phyloP scores from a whole-genome alignment of 2,329 filamentous ascomycete genomes.

The Stagonosporopsis rhizophila region DNA sequence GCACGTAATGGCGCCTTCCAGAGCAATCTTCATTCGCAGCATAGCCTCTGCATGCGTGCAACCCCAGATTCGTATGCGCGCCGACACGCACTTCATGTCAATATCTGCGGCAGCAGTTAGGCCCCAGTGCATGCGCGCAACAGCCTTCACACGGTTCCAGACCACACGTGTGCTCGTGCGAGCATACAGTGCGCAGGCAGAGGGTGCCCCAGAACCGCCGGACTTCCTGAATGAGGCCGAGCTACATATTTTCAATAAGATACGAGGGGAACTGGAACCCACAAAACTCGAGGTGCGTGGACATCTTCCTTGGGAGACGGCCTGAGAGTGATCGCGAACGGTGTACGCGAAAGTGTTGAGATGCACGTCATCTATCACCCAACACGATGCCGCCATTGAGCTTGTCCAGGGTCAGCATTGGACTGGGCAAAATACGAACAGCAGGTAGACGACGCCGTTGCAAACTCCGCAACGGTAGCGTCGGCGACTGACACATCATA shows the following conservation, averaged over 20 bases:
- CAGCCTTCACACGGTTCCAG: conserved; percentile 1
- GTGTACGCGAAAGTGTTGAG: conserved; percentile 18
- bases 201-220: conserved; percentile 47
- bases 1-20: conserved; percentile 44
- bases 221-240: conserved; percentile 57
- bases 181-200: conserved; percentile 36
- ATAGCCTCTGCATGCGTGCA: conserved; percentile 27
- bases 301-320: conserved; percentile 1
- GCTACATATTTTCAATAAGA: conserved; percentile 56
- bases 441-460: not conserved
- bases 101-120: conserved; percentile 16
- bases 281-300: conserved; percentile 55
- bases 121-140: conserved; percentile 11
- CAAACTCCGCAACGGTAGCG: not conserved
- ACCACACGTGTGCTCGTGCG: conserved; percentile 8
- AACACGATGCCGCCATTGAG: not conserved
- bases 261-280: conserved; percentile 53
- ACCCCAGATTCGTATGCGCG: conserved; percentile 22
- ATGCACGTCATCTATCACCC: conserved; percentile 17
- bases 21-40: conserved; percentile 36
- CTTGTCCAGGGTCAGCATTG: not conserved
- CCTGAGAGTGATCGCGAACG: conserved; percentile 9
- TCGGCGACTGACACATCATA: not conserved
- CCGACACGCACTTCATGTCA: conserved; percentile 26
- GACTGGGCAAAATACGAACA: not conserved